Percentiles rank a stretch among this genome's conserved stretches.
phyloP scores from a whole-genome alignment of 2,329 filamentous ascomycete species.

The Fusarium sp. region DNA sequence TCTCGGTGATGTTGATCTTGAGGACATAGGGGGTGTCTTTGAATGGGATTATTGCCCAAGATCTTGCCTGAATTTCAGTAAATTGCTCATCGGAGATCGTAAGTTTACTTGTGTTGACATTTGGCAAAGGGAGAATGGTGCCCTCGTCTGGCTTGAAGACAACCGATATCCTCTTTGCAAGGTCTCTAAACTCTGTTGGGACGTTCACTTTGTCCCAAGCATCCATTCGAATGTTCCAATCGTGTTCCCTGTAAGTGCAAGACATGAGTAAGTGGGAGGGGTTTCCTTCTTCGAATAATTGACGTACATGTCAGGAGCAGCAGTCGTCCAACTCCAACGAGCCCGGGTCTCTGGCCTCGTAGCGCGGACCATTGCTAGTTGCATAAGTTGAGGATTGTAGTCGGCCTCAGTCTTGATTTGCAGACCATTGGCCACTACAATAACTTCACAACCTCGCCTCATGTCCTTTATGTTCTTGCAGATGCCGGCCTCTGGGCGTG shows the following conservation, averaged over 20 bases:
- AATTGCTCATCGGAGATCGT: slow-evolving; percentile 3
- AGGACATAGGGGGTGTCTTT: slow-evolving; percentile 46
- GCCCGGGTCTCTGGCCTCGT: slow-evolving; percentile 32
- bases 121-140: slow-evolving; percentile 20
- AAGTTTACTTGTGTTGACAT: slow-evolving; percentile 20
- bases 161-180: slow-evolving; percentile 40
- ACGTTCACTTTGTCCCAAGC: slow-evolving; percentile 34
- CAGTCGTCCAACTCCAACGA: slow-evolving; percentile 46
- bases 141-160: neutral
- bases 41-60: slow-evolving; percentile 44
- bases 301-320: slow-evolving; percentile 49
- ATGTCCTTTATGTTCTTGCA: slow-evolving; percentile 21
- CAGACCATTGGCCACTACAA: slow-evolving; percentile 24
- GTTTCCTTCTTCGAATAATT: neutral
- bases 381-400: slow-evolving; percentile 1
- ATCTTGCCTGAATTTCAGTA: slow-evolving; percentile 39
- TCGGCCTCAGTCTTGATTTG: slow-evolving; percentile 38
- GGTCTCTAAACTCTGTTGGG: slow-evolving; percentile 23
- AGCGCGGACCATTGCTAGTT: slow-evolving; percentile 38
- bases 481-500: slow-evolving; percentile 15
- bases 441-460: slow-evolving; percentile 31
- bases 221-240: slow-evolving; percentile 49
- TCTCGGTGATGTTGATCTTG: slow-evolving; percentile 45
- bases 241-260: slow-evolving; percentile 40
- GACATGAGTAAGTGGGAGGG: slow-evolving; percentile 6